Conservation (phyloP, 306 rosid species). For the Comarum palustre region DNA sequence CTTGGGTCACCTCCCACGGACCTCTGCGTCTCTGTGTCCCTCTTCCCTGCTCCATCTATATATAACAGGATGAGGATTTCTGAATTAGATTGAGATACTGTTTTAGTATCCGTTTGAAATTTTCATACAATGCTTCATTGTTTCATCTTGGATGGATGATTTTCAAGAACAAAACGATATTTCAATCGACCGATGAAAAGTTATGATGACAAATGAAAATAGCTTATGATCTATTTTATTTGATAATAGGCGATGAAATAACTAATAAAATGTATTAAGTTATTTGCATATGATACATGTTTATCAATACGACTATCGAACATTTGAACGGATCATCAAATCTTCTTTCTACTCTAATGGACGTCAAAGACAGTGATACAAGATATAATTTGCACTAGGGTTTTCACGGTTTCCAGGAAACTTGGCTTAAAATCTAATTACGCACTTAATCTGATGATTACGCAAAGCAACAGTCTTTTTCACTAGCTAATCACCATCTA, state of each 20-base stretch:
- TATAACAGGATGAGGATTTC: not conserved
- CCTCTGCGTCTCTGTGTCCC: conserved; percentile 2
- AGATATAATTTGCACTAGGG: not conserved
- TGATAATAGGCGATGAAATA: not conserved
- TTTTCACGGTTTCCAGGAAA: not conserved
- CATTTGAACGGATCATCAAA: not conserved
- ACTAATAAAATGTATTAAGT: not conserved
- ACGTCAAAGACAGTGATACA: not conserved
- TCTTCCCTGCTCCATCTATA: not conserved
- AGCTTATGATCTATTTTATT: not conserved
- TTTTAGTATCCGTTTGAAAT: not conserved
- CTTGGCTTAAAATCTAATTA: conserved; percentile 7
- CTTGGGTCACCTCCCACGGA: conserved; percentile 15
- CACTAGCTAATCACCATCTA: not conserved
- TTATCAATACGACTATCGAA: not conserved
- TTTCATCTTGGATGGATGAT: not conserved
- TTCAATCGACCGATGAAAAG: not conserved
- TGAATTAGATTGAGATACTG: not conserved
- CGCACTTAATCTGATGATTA: not conserved
- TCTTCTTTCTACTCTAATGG: not conserved
- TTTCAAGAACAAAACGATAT: not conserved
- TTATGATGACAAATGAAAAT: not conserved
- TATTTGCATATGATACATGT: not conserved
- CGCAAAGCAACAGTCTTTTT: not conserved
- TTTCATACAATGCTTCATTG: not conserved